Percentiles rank a stretch among this genome's conserved stretches.
These are phyloP conservation scores for Tolypocladium ovalisporum DNA, from an alignment of 2,329 filamentous ascomycete genomes.

Conservation along the genomic window DNA sequence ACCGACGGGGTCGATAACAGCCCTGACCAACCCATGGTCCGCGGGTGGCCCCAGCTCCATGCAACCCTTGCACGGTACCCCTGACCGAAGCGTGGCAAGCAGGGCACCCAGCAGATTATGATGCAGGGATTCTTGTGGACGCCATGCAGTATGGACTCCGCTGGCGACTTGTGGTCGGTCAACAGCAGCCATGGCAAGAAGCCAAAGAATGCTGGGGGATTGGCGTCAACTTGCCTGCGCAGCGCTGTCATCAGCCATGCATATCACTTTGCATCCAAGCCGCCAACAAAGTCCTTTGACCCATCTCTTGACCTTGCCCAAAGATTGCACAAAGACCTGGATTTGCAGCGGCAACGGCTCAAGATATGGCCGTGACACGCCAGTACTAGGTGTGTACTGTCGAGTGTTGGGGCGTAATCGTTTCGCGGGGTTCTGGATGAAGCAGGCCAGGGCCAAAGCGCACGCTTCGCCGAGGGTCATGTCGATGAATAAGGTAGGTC, in stretches of 20 bases:
- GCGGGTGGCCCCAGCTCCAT: neutral
- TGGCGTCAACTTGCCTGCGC: neutral
- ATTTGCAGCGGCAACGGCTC: neutral
- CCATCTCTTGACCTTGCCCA: neutral
- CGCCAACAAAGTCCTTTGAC: neutral
- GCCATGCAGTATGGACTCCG: neutral
- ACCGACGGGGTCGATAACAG: neutral
- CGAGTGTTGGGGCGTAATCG: neutral
- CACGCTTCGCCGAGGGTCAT: neutral
- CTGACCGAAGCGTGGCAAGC: conserved; percentile 1
- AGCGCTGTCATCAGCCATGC: neutral
- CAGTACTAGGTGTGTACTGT: too few species aligned
- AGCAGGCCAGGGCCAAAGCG: neutral
- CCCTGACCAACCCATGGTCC: conserved; percentile 1
- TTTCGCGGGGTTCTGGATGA: neutral
- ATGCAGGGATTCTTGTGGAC: neutral
- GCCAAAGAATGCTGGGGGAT: neutral
- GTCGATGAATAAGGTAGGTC: neutral
- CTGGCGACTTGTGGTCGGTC: neutral
- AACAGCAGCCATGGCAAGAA: neutral
- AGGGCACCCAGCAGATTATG: neutral
- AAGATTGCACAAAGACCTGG: neutral
- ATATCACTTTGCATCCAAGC: neutral
- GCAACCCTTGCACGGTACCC: neutral
- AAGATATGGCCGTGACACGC: too few species aligned